Percentiles rank a stretch among this genome's conserved stretches.
Conservation (phyloP, 169 alveolate species). For the Plasmodium inui region DNA sequence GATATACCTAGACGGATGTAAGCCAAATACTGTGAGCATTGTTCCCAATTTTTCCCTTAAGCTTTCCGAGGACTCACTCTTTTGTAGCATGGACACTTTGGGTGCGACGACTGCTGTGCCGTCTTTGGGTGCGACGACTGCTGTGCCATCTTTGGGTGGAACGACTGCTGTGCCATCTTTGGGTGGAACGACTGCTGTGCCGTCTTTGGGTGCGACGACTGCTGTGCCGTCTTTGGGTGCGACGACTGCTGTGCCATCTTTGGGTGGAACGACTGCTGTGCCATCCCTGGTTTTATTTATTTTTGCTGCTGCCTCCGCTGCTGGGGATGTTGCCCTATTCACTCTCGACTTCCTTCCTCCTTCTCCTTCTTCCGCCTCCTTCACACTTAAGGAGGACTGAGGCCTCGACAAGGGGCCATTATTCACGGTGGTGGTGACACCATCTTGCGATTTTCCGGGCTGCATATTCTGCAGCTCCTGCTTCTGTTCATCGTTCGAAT, state of each 20-base stretch:
- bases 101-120: neutral
- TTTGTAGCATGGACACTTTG: neutral
- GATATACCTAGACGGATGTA: neutral
- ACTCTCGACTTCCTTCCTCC: no score
- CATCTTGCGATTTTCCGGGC: neutral
- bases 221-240: neutral
- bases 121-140: neutral
- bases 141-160: neutral
- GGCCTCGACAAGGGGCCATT: neutral
- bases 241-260: neutral
- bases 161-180: neutral
- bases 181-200: neutral
- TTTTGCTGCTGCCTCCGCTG: neutral
- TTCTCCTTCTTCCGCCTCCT: neutral
- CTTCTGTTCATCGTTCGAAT: neutral
- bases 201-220: neutral
- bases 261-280: neutral
- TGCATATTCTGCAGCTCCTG: neutral
- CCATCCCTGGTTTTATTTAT: no score
- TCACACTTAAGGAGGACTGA: neutral
- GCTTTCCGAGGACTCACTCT: neutral
- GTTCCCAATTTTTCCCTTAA: neutral
- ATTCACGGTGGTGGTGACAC: neutral
- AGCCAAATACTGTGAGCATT: neutral
- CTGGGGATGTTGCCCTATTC: neutral